Conservation (phyloP, 1,284 basidiomycete genomes). For the Sanguinoderma infundibulare region DNA sequence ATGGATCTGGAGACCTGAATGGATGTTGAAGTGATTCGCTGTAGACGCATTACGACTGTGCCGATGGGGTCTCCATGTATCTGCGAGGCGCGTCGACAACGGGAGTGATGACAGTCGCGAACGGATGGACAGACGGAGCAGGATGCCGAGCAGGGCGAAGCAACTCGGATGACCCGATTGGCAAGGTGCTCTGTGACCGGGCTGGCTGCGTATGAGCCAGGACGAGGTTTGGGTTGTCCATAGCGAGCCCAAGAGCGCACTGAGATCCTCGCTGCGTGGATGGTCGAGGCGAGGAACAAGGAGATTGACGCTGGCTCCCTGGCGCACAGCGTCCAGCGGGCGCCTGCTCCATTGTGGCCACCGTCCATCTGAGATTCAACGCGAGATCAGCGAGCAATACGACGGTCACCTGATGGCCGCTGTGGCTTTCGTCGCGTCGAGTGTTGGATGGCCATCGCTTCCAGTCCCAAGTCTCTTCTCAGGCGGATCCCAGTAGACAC, state of each 20-base stretch:
- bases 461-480: constrained; percentile 1
- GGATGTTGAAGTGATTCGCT: constrained; percentile 19
- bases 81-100: constrained; percentile 24
- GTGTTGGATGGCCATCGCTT: constrained; percentile 5
- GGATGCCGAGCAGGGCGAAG: constrained; percentile 15
- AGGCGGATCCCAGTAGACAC: constrained; percentile 6
- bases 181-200: neutral
- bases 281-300: neutral
- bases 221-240: neutral
- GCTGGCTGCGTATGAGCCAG: neutral
- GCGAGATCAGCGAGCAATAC: constrained; percentile 17
- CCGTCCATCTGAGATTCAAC: constrained; percentile 17
- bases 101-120: constrained; percentile 30
- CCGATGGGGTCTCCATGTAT: constrained; percentile 25
- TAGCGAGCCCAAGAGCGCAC: too few species aligned
- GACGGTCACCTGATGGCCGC: constrained; percentile 23
- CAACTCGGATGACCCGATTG: constrained; percentile 6
- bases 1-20: constrained; percentile 18
- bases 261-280: too few species aligned
- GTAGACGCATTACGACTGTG: constrained; percentile 17
- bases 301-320: neutral
- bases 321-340: neutral
- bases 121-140: constrained; percentile 19
- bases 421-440: constrained; percentile 11
- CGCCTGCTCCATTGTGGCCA: neutral